Evolutionary conservation across 495 filamentous ascomycete genomes (phyloP).

Genomic region (Poronia punctata): DNA sequence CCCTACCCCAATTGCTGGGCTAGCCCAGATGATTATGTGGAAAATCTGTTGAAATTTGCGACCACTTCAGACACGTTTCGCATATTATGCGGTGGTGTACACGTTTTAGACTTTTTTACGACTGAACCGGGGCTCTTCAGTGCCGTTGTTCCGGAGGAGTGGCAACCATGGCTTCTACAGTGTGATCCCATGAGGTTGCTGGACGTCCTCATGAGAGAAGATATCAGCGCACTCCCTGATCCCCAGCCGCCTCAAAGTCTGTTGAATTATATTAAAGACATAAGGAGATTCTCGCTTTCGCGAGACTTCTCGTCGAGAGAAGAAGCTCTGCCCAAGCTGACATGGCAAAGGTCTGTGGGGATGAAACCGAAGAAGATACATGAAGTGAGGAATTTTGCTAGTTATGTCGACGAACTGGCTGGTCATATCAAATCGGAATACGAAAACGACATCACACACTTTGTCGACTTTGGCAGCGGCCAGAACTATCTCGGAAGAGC

Average conservation of each 20-base stretch:
- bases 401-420: slow-evolving; percentile 49
- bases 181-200: slow-evolving; percentile 67
- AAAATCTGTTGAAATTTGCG: slow-evolving; percentile 68
- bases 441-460: slow-evolving; percentile 62
- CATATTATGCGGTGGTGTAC: slow-evolving; percentile 83
- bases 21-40: slow-evolving; percentile 61
- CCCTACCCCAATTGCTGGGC: slow-evolving; percentile 39
- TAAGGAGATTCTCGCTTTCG: slow-evolving; percentile 61
- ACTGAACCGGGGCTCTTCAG: slow-evolving; percentile 69
- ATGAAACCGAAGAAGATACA: slow-evolving; percentile 97
- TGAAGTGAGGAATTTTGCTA: slow-evolving; percentile 65
- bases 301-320: slow-evolving; percentile 48
- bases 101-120: slow-evolving; percentile 96
- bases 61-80: slow-evolving; percentile 72
- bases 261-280: slow-evolving; percentile 63
- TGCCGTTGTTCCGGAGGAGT: slow-evolving; percentile 64
- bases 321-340: slow-evolving; percentile 44
- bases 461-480: slow-evolving; percentile 92
- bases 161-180: slow-evolving; percentile 67
- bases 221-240: slow-evolving; percentile 44
- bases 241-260: slow-evolving; percentile 60
- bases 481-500: slow-evolving; percentile 92
- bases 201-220: slow-evolving; percentile 69
- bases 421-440: slow-evolving; percentile 36
- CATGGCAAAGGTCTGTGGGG: slow-evolving; percentile 67